These are phyloP conservation scores for Stereocaulon alpinum DNA, from an alignment of 495 filamentous ascomycete species.

Conservation along the genomic window DNA sequence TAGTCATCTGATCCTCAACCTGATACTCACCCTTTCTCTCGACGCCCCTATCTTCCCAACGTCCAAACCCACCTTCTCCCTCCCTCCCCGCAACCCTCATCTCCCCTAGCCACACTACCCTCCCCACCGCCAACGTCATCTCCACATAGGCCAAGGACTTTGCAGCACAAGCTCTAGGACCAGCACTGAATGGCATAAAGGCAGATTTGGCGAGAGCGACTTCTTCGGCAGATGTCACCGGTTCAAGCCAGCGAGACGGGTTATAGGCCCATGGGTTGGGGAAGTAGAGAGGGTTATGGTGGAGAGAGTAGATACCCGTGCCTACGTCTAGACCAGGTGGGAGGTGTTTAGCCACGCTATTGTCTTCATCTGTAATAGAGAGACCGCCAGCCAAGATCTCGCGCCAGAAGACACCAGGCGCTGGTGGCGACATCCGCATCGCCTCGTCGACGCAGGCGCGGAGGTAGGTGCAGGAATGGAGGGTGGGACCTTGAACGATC, in stretches of 20 bases:
- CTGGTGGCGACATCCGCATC: conserved; percentile 53
- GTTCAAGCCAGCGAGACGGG: background rate
- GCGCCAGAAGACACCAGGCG: conserved; percentile 45
- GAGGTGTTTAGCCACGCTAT: background rate
- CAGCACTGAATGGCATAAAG: background rate
- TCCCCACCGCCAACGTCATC: background rate
- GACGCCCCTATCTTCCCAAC: background rate
- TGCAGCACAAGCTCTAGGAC: background rate
- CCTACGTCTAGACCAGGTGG: background rate
- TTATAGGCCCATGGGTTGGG: background rate
- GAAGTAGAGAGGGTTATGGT: background rate
- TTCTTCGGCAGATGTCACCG: background rate
- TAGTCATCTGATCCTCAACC: conserved; percentile 38
- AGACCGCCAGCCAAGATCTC: conserved; percentile 45
- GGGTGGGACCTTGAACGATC: conserved; percentile 40
- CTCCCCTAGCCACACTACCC: background rate
- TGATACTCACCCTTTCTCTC: background rate
- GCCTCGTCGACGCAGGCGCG: conserved; percentile 56
- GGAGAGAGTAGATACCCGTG: background rate
- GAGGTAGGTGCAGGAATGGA: conserved; percentile 44
- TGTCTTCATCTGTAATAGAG: conserved; percentile 42
- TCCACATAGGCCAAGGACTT: conserved; percentile 2
- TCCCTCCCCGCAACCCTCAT: background rate
- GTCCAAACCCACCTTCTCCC: background rate
- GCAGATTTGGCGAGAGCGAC: background rate